These are phyloP conservation scores for Cucurbita pepo DNA, from an alignment of 306 rosid species.

Conservation along the genomic window DNA sequence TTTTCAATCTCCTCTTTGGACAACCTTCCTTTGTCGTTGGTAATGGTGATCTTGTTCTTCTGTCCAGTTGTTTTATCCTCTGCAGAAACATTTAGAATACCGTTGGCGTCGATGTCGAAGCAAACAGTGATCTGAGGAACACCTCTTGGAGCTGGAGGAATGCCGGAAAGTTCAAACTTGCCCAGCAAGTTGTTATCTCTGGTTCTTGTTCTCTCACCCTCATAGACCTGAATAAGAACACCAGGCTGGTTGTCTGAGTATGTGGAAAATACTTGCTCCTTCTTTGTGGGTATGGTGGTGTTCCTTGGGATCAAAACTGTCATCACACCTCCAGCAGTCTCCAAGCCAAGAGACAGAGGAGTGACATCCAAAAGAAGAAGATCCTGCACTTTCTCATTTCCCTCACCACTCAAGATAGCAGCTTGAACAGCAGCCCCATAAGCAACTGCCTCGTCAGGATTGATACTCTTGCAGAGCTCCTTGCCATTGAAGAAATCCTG, in stretches of 20 bases:
- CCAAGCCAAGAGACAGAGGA: constrained; percentile 51
- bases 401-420: constrained; percentile 60
- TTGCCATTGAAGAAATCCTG: constrained; percentile 78
- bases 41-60: constrained; percentile 72
- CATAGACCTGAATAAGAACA: constrained; percentile 61
- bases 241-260: constrained; percentile 62
- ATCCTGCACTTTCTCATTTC: constrained; percentile 66
- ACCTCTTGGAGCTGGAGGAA: constrained; percentile 68
- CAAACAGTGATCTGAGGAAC: constrained; percentile 66
- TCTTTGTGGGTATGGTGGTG: constrained; percentile 61
- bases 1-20: constrained; percentile 65
- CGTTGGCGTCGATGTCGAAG: constrained; percentile 59
- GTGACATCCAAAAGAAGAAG: constrained; percentile 59
- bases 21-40: constrained; percentile 61
- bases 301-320: constrained; percentile 61
- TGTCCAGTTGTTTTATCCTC: constrained; percentile 64
- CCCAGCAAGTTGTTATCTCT: constrained; percentile 62
- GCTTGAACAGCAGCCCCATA: constrained; percentile 77
- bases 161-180: constrained; percentile 58
- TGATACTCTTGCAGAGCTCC: constrained; percentile 58
- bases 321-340: constrained; percentile 72
- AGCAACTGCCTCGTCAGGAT: constrained; percentile 66
- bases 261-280: constrained; percentile 59
- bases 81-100: constrained; percentile 58
- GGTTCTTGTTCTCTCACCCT: constrained; percentile 60